Evolutionary conservation across 2,329 filamentous ascomycete species (phyloP).

Genomic region (Aspergillus quadrilineatus): DNA sequence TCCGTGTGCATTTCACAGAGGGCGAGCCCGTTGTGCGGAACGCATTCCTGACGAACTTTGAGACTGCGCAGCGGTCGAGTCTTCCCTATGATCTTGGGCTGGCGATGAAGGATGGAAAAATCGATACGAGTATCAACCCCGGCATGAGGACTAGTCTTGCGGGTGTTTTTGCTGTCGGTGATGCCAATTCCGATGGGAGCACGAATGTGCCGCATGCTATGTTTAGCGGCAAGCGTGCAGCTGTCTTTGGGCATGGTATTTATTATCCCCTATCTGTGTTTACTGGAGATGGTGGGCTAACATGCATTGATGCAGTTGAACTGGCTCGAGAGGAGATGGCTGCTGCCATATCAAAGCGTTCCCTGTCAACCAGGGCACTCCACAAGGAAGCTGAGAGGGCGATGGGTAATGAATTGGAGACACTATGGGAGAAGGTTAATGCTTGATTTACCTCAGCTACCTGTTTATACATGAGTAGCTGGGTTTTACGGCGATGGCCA

Average conservation of each 20-base stretch:
- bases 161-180: constrained; percentile 60
- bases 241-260: constrained; percentile 58
- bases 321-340: constrained; percentile 33
- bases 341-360: constrained; percentile 31
- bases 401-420: constrained; percentile 35
- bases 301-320: constrained; percentile 26
- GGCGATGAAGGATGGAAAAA: constrained; percentile 43
- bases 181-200: constrained; percentile 59
- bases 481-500: background rate
- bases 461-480: background rate
- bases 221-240: constrained; percentile 58
- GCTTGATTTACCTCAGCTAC: background rate
- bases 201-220: constrained; percentile 64
- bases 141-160: constrained; percentile 53
- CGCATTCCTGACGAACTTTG: constrained; percentile 55
- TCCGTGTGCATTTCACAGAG: constrained; percentile 54
- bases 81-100: constrained; percentile 53
- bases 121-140: constrained; percentile 44
- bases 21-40: constrained; percentile 49
- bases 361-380: constrained; percentile 24
- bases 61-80: constrained; percentile 48
- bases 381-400: constrained; percentile 28
- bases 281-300: background rate
- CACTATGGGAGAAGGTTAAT: constrained; percentile 22
- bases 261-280: background rate